Evolutionary conservation across 2,329 filamentous ascomycete genomes (phyloP).

Genomic region (Lachnellula willkommii): DNA sequence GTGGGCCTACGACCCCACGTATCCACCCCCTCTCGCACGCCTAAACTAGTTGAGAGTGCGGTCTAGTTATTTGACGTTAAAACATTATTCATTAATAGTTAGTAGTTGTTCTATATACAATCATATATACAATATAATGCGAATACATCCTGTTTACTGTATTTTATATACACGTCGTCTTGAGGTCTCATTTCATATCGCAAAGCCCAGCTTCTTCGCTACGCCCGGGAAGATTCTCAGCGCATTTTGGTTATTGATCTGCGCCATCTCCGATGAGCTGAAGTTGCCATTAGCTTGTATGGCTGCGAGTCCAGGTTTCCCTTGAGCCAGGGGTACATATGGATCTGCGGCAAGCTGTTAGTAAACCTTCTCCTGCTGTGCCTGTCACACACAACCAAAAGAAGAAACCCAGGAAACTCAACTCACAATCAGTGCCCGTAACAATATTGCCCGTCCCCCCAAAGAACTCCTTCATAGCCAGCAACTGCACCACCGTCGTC

Average conservation of each 20-base stretch:
- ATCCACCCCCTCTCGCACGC: no score
- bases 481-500: slow-evolving; percentile 21
- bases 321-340: slow-evolving; percentile 17
- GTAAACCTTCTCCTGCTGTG: not conserved
- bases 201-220: slow-evolving; percentile 10
- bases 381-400: not conserved
- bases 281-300: slow-evolving; percentile 21
- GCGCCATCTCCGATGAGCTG: slow-evolving; percentile 16
- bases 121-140: no score
- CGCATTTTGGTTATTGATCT: slow-evolving; percentile 24
- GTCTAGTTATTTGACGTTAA: no score
- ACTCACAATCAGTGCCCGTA: slow-evolving; percentile 28
- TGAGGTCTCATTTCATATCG: not conserved
- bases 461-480: slow-evolving; percentile 24
- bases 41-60: no score
- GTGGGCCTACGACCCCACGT: no score
- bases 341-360: slow-evolving; percentile 15
- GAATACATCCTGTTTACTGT: no score
- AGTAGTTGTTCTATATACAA: no score
- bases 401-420: slow-evolving; percentile 1
- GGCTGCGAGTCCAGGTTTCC: slow-evolving; percentile 7
- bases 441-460: slow-evolving; percentile 18
- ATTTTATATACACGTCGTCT: no score
- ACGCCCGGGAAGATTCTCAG: slow-evolving; percentile 22
- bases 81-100: no score